Base-by-base conservation (phyloP, 176 grass and related monocot species). In the Bothriochloa decipiens region DNA sequence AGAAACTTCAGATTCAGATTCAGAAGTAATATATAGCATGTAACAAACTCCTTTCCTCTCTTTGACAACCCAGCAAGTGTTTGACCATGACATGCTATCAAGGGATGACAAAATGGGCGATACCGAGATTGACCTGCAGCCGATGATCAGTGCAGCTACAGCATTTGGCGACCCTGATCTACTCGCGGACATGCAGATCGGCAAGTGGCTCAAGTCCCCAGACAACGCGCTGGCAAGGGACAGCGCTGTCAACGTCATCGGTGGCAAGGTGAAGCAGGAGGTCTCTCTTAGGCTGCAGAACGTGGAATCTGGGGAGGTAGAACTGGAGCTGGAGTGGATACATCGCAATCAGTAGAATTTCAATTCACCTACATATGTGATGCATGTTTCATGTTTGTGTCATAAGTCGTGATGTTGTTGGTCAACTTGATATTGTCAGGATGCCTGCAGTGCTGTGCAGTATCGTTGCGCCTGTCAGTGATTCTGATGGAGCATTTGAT, bases 181-280 rank as follows among this genome's bases (percentile, higher is more conserved):
- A 1, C 91, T 93, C 0, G 60, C 74, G 0, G 84, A 96, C 74
- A 96, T 96, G 91, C 89, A 89, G 88, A 93, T 93, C 4, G 94
- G 91, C 69, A 83, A 82, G 79, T 93, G 89, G 94, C 84, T 96
- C 55, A 87, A 62, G 80, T 93, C 91, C 40, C 52, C 77, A 0
- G 94, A 96, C 77, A 92, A 96, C 15, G 90, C 86, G 5, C 90
- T 96, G 47, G 17, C 78, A 8, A 78, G 72, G 75, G 94, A 96
- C 76, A 93, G 91, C 65, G 12, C 82, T 1, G 81, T 91, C 41
- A 88, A 67, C 43, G 76, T 97, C 5, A 47, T 75, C 12, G 70
- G 74, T 57, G 91, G 94, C 17, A 93, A 89, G 84, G 84, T 96
- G 37, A 96, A 89, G 73, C 94, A 96, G 86, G 91, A 93, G 64